Base-by-base conservation (phyloP, 306 rosid species). In the Malus sieversii region DNA sequence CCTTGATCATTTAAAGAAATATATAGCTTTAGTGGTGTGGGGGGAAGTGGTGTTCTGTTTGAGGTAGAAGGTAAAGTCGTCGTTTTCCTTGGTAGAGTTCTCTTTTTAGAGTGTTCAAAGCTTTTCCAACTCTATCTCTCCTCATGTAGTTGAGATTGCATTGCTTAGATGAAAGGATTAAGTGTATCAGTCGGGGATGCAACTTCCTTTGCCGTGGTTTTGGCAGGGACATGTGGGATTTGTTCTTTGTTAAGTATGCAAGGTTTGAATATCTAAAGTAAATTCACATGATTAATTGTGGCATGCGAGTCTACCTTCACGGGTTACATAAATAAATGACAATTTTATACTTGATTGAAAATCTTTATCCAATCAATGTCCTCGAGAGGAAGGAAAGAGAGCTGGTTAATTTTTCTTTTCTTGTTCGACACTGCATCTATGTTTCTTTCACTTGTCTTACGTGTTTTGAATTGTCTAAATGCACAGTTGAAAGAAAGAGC, bases 401-500 rank as follows among this genome's bases (percentile, higher is more conserved):
- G 5, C 14, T 3, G 8, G 13, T 35, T 33, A 33, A 9, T 1
- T 18, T 16, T 32, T 65, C 3, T 38, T 23, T 60, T 74, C 14
- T 44, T 20, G 20, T 55, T 66, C 40, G 6, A 42, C 59, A n/a
- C 27, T 33, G 19, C 45, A 25, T 19, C 29, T 38, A 4, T 65
- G 25, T 14, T 57, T 23, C 14, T 19, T 20, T 15, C 38, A n/a
- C 55, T 45, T 40, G 55, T 33, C 66, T 65, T 16, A 71, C 10
- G 18, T 35, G 27, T 51, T 44, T 25, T 72, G 42, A 14, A 18
- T 44, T 38, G 38, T n/a, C 63, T 30, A 5, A 79, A 73, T 27
- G 44, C 70, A 72, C 86, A 93, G 98, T 73, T 89, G 78, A 90
- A 89, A 86, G 98, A 93, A 81, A 85, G 91, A 85, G 86, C 81